phyloP scores from a whole-genome alignment of 1,139 yeast genomes.

The Entelexis paramagnoliae region DNA sequence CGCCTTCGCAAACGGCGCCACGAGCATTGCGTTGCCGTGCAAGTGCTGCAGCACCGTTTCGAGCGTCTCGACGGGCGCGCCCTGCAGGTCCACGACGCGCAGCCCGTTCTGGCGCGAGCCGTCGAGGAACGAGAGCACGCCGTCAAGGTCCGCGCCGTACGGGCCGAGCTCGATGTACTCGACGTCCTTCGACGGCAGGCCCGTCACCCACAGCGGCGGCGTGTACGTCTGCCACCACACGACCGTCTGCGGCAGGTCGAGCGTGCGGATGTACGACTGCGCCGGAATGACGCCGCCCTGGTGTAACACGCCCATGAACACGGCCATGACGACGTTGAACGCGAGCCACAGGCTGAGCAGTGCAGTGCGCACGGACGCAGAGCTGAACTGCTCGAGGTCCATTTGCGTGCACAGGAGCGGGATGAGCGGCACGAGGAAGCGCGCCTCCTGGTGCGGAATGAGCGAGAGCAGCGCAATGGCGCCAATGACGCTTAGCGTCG shows the following conservation, averaged over 20 bases:
- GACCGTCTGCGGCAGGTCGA: conserved; percentile 32
- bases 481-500: conserved; percentile 48
- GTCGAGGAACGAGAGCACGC: not conserved
- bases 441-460: conserved; percentile 82
- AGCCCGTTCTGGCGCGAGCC: not conserved
- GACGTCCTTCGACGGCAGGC: conserved; percentile 31
- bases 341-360: conserved; percentile 46
- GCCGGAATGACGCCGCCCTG: conserved; percentile 85
- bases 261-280: conserved; percentile 32
- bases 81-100: conserved; percentile 48
- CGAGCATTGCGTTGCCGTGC: not conserved
- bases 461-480: conserved; percentile 54
- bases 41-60: conserved; percentile 1
- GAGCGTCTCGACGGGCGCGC: conserved; percentile 36
- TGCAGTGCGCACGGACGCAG: conserved; percentile 19
- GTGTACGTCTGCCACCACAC: conserved; percentile 93
- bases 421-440: conserved; percentile 68
- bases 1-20: not conserved
- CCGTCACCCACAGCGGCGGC: conserved; percentile 84
- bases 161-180: conserved; percentile 24
- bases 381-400: conserved; percentile 31
- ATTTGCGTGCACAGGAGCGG: conserved; percentile 63
- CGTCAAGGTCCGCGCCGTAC: conserved; percentile 8
- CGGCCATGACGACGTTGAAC: conserved; percentile 52
- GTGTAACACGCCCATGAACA: conserved; percentile 70